Base-by-base conservation (phyloP, 306 rosid species). In the Alnus rubra region DNA sequence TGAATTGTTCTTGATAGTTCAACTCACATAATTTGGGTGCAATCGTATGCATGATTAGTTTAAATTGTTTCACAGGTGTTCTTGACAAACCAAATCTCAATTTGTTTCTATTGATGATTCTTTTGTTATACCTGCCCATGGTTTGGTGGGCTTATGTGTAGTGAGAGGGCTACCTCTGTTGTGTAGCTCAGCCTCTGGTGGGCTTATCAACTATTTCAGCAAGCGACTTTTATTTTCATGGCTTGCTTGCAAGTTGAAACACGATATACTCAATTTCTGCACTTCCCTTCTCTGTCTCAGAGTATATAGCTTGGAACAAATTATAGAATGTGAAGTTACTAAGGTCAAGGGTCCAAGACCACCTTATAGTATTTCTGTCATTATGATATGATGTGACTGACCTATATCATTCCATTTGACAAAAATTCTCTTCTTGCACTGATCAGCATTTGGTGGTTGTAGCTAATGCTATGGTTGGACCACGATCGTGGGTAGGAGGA, bases 391-490 rank as follows among this genome's bases (percentile, higher is more conserved):
- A 69, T 52, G 68, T 65, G 52, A 64, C 44, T 82, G 4, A 70
- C 56, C 15, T 47, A 59, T 53, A 49, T 44, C 63, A 63, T 77
- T 39, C 49, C 71, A 39, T 58, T 50, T 69, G 30, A 54, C 59
- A 51, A 42, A 64, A 55, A 48, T 44, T 85, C 62, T 79, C 65
- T 79, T 73, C 28, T 60, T 54, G 79, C 53, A 49, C 77, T 80
- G 76, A 84, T 79, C n/a, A 54, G 65, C 75, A 54, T 83, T 73
- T 86, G 78, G 55, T 86, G 82, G 76, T 70, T 79, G 88, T 82
- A 95, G 98, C 91, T 88, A 91, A 89, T 83, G 98, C 97, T 88
- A 93, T 93, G 99, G 94, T 84, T 88, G 97, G 97, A 87, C 86
- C 99, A 76, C 82, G 93, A 86, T 84, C 99, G 75, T 93, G 99